These are phyloP conservation scores for Neofusicoccum sp. DNA, from an alignment of 2,329 filamentous ascomycete species.

Conservation along the genomic window DNA sequence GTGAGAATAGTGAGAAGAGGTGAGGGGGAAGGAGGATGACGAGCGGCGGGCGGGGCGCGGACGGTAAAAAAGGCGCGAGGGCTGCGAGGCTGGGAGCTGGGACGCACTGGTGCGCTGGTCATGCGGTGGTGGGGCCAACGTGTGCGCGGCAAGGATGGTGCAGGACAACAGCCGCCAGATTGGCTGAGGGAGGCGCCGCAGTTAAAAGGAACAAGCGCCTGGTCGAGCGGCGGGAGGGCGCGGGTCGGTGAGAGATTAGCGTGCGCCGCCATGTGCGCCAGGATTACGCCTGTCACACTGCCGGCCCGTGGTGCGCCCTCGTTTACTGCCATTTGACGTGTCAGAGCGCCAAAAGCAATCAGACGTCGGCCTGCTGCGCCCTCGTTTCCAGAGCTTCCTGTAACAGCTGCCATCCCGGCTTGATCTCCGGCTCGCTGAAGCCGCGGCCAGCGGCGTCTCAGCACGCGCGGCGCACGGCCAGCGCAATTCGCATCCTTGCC, in stretches of 20 bases:
- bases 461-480: slow-evolving; percentile 18
- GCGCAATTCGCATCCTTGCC: slow-evolving; percentile 9
- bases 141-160: slow-evolving; percentile 18
- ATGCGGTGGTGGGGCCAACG: slow-evolving; percentile 22
- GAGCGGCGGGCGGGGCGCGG: slow-evolving; percentile 15
- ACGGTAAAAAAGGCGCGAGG: slow-evolving; percentile 19
- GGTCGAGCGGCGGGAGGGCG: slow-evolving; percentile 18
- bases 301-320: not conserved
- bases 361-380: slow-evolving; percentile 15
- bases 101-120: slow-evolving; percentile 20
- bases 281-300: slow-evolving; percentile 20
- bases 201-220: slow-evolving; percentile 16
- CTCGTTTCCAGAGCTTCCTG: slow-evolving; percentile 6
- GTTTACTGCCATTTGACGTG: slow-evolving; percentile 21
- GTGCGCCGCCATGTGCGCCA: slow-evolving; percentile 19
- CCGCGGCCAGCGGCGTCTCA: slow-evolving; percentile 21
- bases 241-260: slow-evolving; percentile 23
- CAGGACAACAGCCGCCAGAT: slow-evolving; percentile 8
- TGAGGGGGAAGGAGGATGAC: not conserved
- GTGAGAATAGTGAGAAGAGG: slow-evolving; percentile 11
- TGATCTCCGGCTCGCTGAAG: slow-evolving; percentile 1
- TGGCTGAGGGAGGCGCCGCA: slow-evolving; percentile 21
- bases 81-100: slow-evolving; percentile 20
- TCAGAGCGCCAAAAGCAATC: slow-evolving; percentile 20
- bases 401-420: not conserved